These are phyloP conservation scores for Ceratocystis cubensis DNA, from an alignment of 2,329 filamentous ascomycete species.

Conservation along the genomic window DNA sequence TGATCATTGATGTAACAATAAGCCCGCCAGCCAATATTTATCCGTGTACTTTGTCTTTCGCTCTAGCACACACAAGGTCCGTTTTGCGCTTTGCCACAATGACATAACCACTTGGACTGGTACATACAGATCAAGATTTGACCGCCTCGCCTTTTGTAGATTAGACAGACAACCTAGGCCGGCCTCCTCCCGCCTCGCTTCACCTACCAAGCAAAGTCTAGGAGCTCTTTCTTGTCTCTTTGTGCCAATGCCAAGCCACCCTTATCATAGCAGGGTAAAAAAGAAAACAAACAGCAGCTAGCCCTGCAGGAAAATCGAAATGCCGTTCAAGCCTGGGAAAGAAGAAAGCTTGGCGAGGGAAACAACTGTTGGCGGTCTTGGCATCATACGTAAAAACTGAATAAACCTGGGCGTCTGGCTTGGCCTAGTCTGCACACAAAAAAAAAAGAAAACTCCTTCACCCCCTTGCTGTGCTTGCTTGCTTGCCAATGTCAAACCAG, in stretches of 20 bases:
- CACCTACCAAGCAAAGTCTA: too few relatives aligned
- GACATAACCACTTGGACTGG: not conserved
- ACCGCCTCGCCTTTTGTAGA: not conserved
- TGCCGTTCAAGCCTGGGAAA: not conserved
- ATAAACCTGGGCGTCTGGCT: not conserved
- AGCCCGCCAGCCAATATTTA: not conserved
- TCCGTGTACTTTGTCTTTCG: not conserved
- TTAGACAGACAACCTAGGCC: not conserved
- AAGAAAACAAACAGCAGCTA: not conserved
- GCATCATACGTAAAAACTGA: not conserved
- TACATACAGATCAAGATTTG: too few relatives aligned
- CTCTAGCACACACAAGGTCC: not conserved
- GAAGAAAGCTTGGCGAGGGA: constrained; percentile 1
- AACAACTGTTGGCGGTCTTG: not conserved
- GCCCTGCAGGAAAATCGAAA: not conserved
- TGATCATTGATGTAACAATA: constrained; percentile 5
- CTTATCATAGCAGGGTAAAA: not conserved
- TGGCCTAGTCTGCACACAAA: not conserved
- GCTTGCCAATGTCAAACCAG: not conserved
- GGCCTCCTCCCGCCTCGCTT: not conserved
- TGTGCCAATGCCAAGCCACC: not conserved
- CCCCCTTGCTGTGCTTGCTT: not conserved
- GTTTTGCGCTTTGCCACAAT: not conserved
- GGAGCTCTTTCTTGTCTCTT: not conserved
- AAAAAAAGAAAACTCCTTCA: not conserved